Percentiles rank a stretch among this genome's conserved stretches.
phyloP scores from a whole-genome alignment of 1,139 yeast species.

The Candida mesenterica region DNA sequence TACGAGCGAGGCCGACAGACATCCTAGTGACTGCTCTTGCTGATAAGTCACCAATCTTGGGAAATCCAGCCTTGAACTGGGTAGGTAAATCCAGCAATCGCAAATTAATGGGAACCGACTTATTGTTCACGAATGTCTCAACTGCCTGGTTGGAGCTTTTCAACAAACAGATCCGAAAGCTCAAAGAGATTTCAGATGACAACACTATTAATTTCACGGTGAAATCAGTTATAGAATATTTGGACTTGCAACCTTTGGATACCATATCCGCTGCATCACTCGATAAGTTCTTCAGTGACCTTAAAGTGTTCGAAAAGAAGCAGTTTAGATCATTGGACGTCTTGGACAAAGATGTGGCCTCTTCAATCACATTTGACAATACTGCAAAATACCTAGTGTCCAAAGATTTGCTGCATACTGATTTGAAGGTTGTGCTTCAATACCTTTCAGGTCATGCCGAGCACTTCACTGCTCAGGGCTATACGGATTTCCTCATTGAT shows the following conservation, averaged over 20 bases:
- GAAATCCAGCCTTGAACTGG: slow-evolving; percentile 24
- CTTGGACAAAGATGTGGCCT: slow-evolving; percentile 2
- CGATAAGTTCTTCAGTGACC: slow-evolving; percentile 15
- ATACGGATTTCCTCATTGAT: slow-evolving; percentile 16
- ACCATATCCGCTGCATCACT: slow-evolving; percentile 11
- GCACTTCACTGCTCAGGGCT: slow-evolving; percentile 20
- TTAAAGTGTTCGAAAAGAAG: slow-evolving; percentile 22
- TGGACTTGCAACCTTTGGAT: slow-evolving; percentile 1
- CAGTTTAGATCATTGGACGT: slow-evolving; percentile 15
- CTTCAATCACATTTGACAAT: slow-evolving; percentile 21
- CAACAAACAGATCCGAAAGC: slow-evolving; percentile 20
- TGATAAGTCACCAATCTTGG: slow-evolving; percentile 28
- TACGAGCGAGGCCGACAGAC: slow-evolving; percentile 25
- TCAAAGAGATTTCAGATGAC: slow-evolving; percentile 16
- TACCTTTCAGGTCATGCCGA: slow-evolving; percentile 19
- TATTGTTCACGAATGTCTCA: slow-evolving; percentile 31
- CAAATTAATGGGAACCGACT: slow-evolving; percentile 14
- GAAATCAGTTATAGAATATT: slow-evolving; percentile 3
- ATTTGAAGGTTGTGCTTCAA: slow-evolving; percentile 15
- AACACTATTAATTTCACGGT: slow-evolving; percentile 4
- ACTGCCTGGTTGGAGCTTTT: slow-evolving; percentile 32
- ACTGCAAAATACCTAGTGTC: slow-evolving; percentile 21
- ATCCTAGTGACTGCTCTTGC: slow-evolving; percentile 31
- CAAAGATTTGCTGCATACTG: slow-evolving; percentile 10
- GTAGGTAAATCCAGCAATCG: slow-evolving; percentile 17